Evolutionary conservation across 441 rosid species (phyloP).

Genomic region (Croton setiger): DNA sequence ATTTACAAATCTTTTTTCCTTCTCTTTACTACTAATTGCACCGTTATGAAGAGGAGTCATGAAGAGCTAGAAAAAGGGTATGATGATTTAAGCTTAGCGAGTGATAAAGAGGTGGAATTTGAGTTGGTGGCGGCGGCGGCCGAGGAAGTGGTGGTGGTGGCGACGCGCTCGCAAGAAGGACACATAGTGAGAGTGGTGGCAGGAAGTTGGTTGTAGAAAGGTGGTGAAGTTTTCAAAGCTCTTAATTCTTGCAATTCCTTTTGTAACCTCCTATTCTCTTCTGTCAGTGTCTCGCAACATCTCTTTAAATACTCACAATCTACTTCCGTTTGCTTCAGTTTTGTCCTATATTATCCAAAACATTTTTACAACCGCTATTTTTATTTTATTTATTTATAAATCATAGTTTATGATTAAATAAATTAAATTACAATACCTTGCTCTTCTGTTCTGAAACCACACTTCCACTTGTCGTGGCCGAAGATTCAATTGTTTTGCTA

Average conservation of each 20-base stretch:
- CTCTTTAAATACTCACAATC: constrained; percentile 90
- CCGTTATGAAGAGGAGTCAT: too few species aligned
- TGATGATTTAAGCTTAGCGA: too few species aligned
- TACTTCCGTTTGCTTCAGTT: constrained; percentile 91
- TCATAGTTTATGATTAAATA: too few species aligned
- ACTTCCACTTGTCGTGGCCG: constrained; percentile 97
- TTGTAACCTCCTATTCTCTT: constrained; percentile 83
- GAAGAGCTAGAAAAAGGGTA: too few species aligned
- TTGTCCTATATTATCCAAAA: constrained; percentile 67
- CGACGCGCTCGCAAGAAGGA: constrained; percentile 87
- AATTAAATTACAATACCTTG: constrained; percentile 45
- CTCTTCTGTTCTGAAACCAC: constrained; percentile 95
- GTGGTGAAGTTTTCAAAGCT: constrained; percentile 69
- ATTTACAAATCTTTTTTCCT: too few species aligned
- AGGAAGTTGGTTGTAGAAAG: constrained; percentile 82
- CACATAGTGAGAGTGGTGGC: constrained; percentile 98
- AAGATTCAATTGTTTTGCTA: constrained; percentile 86
- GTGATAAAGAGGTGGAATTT: too few species aligned
- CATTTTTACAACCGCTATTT: too few species aligned
- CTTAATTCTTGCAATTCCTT: constrained; percentile 84
- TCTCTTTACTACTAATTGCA: too few species aligned
- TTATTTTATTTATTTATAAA: too few species aligned
- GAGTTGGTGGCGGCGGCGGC: too few species aligned
- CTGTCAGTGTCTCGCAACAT: constrained; percentile 80
- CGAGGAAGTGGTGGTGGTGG: constrained; percentile 56